Evolutionary conservation across 495 filamentous ascomycete genomes (phyloP), one percentile per base, ranked within the genome.

Genomic region (Xylaria telfairii): DNA sequence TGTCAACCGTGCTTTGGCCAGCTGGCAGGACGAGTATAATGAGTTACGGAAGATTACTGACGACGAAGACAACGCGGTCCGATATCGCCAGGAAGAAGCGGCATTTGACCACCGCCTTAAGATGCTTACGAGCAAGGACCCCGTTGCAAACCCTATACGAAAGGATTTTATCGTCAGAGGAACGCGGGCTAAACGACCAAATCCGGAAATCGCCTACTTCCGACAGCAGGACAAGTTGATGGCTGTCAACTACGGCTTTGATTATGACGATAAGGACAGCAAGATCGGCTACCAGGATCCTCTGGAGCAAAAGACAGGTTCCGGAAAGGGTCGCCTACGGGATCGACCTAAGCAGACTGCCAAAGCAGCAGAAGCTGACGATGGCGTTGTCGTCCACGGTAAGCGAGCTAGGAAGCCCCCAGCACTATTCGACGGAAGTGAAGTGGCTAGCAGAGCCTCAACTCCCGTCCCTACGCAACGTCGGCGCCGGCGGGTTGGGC

Each of bases 1-100:
- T 61, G 83, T 84, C 3, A 85, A 84, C 15, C 76, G 82, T 56
- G 84, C 85, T 4, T 72, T 95, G 65, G 80, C 82, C 49, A 79
- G 80, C 6, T 90, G 89, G 82, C 90, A 94, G 76, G 82, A 89
- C 21, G 90, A 94, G 73, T 92, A 85, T 73, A 74, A 88, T 15
- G 83, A 83, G 19, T 84, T 94, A 6, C 85, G 90, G 67, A 85
- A 86, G 65, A 81, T 89, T 44, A 80, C 86, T 24, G 86, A 87
- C 44, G 84, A 80, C 65, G 76, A 79, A 73, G 85, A 75, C 74
- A 88, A 78, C 75, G 82, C 78, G 68, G 78, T 81, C 34, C 83
- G 84, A n/a, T 82, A 81, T 44, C 74, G 71, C 0, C 73, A 74
- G 51, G 73, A 79, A 26, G 76, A 80, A 26, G 75, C 76, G 15